Evolutionary conservation across 2,329 filamentous ascomycete species (phyloP).

Genomic region (Fusarium mexicanum): DNA sequence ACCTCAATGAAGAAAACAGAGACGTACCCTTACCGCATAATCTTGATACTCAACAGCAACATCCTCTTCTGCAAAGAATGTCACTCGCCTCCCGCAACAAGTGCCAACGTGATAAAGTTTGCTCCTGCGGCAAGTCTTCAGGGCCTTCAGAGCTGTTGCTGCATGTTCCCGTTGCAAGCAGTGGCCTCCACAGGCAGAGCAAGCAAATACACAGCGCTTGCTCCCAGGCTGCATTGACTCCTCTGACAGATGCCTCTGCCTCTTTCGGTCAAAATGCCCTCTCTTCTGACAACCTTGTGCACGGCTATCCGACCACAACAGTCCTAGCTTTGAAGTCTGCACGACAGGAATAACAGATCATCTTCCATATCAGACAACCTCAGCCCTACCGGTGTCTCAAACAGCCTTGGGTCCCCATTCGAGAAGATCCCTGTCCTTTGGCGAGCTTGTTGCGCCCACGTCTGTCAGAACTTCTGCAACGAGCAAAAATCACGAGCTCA

Average conservation of each 20-base stretch:
- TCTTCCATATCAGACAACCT: not conserved
- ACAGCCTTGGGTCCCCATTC: not conserved
- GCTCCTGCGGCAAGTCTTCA: not conserved
- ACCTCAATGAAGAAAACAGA: not conserved
- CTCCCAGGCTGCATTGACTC: not conserved
- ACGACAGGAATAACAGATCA: not conserved
- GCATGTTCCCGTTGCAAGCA: not conserved
- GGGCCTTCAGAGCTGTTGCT: not conserved
- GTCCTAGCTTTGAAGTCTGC: not conserved
- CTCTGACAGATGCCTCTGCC: not conserved
- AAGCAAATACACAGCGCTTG: not conserved
- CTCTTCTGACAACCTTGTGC: not conserved
- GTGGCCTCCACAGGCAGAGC: not conserved
- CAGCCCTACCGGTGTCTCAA: no score
- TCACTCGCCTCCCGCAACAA: not conserved
- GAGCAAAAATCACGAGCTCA: not conserved
- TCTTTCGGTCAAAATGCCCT: not conserved
- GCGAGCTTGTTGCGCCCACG: not conserved
- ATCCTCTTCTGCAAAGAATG: accelerated
- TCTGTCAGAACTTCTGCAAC: not conserved
- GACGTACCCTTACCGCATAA: not conserved
- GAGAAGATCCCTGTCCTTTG: not conserved
- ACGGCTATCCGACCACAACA: not conserved
- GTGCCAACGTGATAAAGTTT: not conserved
- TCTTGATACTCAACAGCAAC: no score